phyloP scores from a whole-genome alignment of 2,329 filamentous ascomycete genomes.

The Elsinoe fawcettii region DNA sequence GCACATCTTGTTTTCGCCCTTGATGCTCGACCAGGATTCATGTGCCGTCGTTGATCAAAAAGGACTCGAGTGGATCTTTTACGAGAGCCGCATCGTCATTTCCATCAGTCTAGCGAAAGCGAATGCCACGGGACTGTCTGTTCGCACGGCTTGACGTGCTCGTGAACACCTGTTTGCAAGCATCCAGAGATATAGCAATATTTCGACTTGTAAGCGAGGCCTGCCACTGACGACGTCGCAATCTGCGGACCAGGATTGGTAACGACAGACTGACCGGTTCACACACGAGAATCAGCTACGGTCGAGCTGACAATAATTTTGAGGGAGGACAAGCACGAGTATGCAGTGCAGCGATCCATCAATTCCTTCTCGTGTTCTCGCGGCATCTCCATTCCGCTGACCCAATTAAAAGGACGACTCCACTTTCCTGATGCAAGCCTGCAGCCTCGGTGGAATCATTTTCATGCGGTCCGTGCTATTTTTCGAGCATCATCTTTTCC shows the following conservation, averaged over 20 bases:
- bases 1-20: background rate
- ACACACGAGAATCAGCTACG: background rate
- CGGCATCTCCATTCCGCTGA: conserved; percentile 1
- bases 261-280: background rate
- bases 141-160: background rate
- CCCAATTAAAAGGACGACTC: background rate
- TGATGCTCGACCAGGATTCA: background rate
- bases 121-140: background rate
- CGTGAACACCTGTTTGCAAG: conserved; percentile 1
- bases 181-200: background rate
- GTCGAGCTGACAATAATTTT: background rate
- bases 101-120: conserved; percentile 5
- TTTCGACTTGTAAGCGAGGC: conserved; percentile 4
- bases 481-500: background rate
- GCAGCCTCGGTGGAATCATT: background rate
- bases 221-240: background rate
- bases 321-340: background rate
- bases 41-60: background rate
- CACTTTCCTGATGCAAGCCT: background rate
- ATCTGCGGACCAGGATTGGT: background rate
- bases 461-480: conserved; percentile 6
- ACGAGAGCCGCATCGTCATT: conserved; percentile 4
- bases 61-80: background rate
- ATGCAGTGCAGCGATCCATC: background rate
- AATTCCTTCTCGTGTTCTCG: background rate